Conservation (phyloP, 371 early-diverging fungal genomes). For the Haplosporangium sp. region DNA sequence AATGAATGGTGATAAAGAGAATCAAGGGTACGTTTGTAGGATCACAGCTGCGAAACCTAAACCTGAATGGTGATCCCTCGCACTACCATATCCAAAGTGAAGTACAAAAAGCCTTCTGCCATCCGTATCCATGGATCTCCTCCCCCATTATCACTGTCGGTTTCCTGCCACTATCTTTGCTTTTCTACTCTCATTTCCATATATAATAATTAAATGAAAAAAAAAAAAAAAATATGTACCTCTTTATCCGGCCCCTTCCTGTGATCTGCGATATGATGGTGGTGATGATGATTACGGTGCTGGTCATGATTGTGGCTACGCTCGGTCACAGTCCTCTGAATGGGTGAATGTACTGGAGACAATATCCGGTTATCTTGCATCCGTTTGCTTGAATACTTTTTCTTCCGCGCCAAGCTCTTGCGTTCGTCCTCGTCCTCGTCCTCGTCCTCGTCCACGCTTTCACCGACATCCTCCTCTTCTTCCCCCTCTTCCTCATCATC, state of each 20-base stretch:
- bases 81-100: no score
- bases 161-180: neutral
- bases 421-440: neutral
- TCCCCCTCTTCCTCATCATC: slow-evolving; percentile 23
- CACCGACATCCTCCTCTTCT: slow-evolving; percentile 12
- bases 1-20: no score
- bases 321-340: no score
- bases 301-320: neutral
- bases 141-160: neutral
- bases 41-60: no score
- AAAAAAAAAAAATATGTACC: neutral
- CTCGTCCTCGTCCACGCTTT: neutral
- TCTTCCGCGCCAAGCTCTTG: neutral
- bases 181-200: neutral
- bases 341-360: no score
- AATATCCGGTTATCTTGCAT: no score
- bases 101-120: no score
- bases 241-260: slow-evolving; percentile 17
- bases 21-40: no score
- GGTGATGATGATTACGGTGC: neutral
- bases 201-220: neutral
- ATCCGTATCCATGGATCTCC: no score
- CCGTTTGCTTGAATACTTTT: no score
- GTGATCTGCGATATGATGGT: neutral
- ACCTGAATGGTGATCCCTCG: no score